Base-by-base conservation (phyloP, 495 filamentous ascomycete genomes). In the Hypoxylon lienhwacheense region DNA sequence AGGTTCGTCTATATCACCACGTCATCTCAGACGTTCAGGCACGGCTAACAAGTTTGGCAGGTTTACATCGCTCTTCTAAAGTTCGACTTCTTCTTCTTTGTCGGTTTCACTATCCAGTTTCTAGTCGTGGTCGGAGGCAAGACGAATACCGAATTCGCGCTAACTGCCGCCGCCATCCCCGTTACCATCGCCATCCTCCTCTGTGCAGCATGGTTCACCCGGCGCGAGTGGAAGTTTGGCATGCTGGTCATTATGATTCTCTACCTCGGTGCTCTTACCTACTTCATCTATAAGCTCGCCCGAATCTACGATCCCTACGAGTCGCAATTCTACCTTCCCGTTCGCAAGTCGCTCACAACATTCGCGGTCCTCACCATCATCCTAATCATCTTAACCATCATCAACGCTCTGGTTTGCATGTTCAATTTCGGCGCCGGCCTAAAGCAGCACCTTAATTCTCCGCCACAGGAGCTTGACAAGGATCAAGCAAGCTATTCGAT, bases 11-110 rank as follows among this genome's bases (percentile, higher is more conserved):
- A 36, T 26, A 12, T 8, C 3, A 7, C 25, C 33, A 3, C 20
- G 26, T 11, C 7, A 14, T 12, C 15, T 41, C n/a, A n/a, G n/a
- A n/a, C n/a, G n/a, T n/a, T 29, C 6, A 20, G 46, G 25, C 10
- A 22, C 52, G 33, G 41, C 68, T 78, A 56, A 83, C 48, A 19
- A 2, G 14, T n/a, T 26, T 32, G 5, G 17, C 56, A 97, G 91
- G 91, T 98, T 65, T 98, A 96, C 73, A 97, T 98, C 63, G 89
- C 95, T 26, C 81, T 97, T 7, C 79, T 98, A 43, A 98, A 98
- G 70, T 98, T 98, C 70, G 93, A 98, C 73, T 97, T 98, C 71
- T 98, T 98, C 81, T 96, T 98, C 80, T 98, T 98, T 81, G 83
- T 98, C 42, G 93, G 91, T 10, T 98, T 98, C 66, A 97, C 91